A percentile compares a stretch with the other conserved stretches of the same genome.
Conservation (phyloP, 768 basidiomycete genomes). For the Exidia glandulosa region DNA sequence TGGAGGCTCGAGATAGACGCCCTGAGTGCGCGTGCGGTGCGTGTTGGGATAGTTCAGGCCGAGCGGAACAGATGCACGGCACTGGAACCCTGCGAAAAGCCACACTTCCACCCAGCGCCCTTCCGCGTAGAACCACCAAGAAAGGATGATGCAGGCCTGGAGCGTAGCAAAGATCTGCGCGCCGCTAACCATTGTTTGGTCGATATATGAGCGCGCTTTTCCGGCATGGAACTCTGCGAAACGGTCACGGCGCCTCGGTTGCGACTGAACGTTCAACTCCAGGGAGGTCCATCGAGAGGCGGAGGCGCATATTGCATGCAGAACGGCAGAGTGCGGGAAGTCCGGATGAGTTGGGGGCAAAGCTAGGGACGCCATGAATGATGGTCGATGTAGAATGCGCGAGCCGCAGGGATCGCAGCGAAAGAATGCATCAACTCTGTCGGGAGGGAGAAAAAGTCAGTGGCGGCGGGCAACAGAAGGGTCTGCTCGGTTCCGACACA, state of each 20-base stretch:
- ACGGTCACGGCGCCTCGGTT: conserved; percentile 69
- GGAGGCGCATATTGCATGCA: conserved; percentile 89
- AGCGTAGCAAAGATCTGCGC: conserved; percentile 79
- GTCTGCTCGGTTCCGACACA: too few species aligned
- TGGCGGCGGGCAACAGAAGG: too few species aligned
- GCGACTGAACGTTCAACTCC: conserved; percentile 46
- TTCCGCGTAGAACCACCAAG: conserved; percentile 88
- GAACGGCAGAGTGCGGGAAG: conserved; percentile 81
- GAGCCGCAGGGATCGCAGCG: conserved; percentile 80
- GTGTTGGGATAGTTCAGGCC: conserved; percentile 73
- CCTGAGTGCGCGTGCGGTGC: conserved; percentile 55
- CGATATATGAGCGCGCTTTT: conserved; percentile 81
- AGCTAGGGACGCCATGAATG: conserved; percentile 69
- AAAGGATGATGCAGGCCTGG: conserved; percentile 77
- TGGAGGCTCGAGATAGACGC: conserved; percentile 71
- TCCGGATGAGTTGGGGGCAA: conserved; percentile 69
- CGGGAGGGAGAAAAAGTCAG: conserved; percentile 4
- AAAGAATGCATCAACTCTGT: conserved; percentile 80
- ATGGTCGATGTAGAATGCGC: conserved; percentile 68
- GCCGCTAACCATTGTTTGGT: conserved; percentile 82
- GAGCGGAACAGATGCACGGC: conserved; percentile 68
- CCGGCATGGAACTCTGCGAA: conserved; percentile 82
- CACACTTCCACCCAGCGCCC: conserved; percentile 86
- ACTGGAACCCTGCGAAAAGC: conserved; percentile 83
- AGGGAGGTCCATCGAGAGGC: conserved; percentile 76